Conservation (phyloP, 2,329 filamentous ascomycete genomes). For the Aquanectria penicillioides region DNA sequence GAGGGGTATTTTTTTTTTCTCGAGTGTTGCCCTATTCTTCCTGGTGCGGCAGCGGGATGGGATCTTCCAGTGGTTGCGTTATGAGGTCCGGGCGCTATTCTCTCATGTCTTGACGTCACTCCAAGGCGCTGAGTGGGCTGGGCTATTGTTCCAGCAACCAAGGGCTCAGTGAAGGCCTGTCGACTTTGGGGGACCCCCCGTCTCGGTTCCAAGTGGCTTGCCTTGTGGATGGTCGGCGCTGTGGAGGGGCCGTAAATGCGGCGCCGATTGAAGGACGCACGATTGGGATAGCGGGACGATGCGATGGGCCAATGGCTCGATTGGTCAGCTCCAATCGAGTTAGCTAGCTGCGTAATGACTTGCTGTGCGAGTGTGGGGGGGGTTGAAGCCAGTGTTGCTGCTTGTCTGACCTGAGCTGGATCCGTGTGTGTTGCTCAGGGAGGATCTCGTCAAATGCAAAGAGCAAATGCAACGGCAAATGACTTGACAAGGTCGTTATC, state of each 20-base stretch:
- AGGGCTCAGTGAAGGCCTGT: slow-evolving; percentile 9
- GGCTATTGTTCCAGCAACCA: not conserved
- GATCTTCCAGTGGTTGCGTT: slow-evolving; percentile 1
- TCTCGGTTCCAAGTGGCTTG: slow-evolving; percentile 10
- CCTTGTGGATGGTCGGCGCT: not conserved
- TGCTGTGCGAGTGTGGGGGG: slow-evolving; percentile 6
- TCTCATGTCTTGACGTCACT: slow-evolving; percentile 12
- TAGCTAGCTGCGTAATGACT: not conserved
- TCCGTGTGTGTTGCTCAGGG: slow-evolving; percentile 7
- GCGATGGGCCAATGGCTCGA: slow-evolving; percentile 7
- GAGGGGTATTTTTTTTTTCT: not conserved
- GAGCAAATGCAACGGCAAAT: too few species aligned
- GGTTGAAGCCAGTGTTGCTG: not conserved
- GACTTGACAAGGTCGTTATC: slow-evolving; percentile 22
- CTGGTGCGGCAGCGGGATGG: not conserved
- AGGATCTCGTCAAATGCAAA: slow-evolving; percentile 1
- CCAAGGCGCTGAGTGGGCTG: not conserved
- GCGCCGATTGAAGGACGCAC: not conserved
- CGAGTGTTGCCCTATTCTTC: not conserved
- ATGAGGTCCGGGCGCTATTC: not conserved
- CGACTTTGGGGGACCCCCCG: not conserved
- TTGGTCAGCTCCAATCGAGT: not conserved
- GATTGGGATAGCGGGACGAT: slow-evolving; percentile 2
- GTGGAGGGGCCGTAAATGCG: not conserved
- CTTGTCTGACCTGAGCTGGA: slow-evolving; percentile 13